Percentiles rank a stretch among this genome's conserved stretches.
Conservation (phyloP, 805 yeast genomes). For the Metschnikowia arizonensis region DNA sequence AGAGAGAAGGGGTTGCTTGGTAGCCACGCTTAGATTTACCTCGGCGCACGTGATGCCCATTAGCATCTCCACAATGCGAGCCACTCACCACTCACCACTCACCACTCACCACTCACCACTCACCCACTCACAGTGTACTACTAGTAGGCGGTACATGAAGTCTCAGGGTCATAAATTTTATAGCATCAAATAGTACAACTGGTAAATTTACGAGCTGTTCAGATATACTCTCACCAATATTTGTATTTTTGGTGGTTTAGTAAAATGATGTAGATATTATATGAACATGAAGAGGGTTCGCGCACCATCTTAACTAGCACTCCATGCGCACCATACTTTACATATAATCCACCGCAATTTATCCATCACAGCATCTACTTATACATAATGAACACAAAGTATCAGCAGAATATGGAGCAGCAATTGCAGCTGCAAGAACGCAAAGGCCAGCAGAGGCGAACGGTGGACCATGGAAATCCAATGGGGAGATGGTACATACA, state of each 20-base stretch:
- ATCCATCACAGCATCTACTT: neutral
- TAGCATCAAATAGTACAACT: too few species aligned
- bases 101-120: too few species aligned
- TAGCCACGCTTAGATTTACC: constrained; percentile 1
- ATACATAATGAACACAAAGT: constrained; percentile 5
- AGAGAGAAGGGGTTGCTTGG: neutral
- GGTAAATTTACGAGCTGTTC: too few species aligned
- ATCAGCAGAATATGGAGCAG: constrained; percentile 34
- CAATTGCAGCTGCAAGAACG: constrained; percentile 46
- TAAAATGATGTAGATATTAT: too few species aligned
- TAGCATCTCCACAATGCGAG: neutral
- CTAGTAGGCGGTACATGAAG: too few species aligned
- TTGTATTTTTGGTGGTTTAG: too few species aligned
- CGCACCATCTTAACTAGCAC: neutral
- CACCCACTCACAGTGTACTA: too few species aligned
- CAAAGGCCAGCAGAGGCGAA: constrained; percentile 56
- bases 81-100: too few species aligned
- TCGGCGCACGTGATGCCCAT: constrained; percentile 3
- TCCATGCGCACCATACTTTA: neutral
- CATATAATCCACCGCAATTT: too few species aligned
- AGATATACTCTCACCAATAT: too few species aligned
- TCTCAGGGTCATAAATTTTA: too few species aligned
- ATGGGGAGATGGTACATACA: constrained; percentile 59
- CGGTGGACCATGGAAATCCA: constrained; percentile 74
- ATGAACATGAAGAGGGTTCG: too few species aligned